Evolutionary conservation across 2,329 filamentous ascomycete species (phyloP), one percentile per base, ranked within the genome.

Genomic region (Monilinia polystroma): DNA sequence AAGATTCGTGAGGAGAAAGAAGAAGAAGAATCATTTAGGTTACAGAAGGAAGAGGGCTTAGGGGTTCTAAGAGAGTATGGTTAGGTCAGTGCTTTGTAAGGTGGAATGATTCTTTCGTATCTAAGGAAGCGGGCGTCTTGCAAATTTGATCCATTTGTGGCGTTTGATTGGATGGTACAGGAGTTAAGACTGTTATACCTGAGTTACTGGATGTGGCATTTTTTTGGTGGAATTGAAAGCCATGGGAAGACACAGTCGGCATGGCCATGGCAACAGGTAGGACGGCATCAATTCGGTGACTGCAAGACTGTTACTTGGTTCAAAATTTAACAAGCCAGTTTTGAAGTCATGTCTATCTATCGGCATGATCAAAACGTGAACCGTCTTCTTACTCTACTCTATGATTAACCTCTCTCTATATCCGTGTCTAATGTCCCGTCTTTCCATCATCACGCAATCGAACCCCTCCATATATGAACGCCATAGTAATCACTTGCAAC

Each of bases 1-100:
- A 80, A 84, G 70, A 77, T 92, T 59, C 86, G 85, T 72, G 89
- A 91, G 73, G 85, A 89, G 75, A 81, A 80, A 20, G 84, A 88
- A 66, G 82, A 80, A 69, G 82, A 88, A 68, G 84, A 87, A 29
- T 76, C 79, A 41, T 74, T 83, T 56, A 81, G 86, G 66, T 81
- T 78, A 70, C 78, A 81, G 20, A 81, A 80, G 57, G 85, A 90
- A 73, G 85, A 85, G 69, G 87, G 83, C 1, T 72, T 87, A 2
- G 87, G 85, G 16, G 80, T 80, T 16, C 78, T 81, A 3, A 85
- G 87, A 85, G 86, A 89, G 8, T 66, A 66, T 62, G 64, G 55
- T 45, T 63, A 63, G 18, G 14, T 32, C 45, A 38, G 45, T 32
- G 11, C n/a, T 49, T 38, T 51, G 20, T 29, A 11, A 38, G 45